Base-by-base conservation (phyloP, 805 yeast species). In the Schwanniomyces yamadae region DNA sequence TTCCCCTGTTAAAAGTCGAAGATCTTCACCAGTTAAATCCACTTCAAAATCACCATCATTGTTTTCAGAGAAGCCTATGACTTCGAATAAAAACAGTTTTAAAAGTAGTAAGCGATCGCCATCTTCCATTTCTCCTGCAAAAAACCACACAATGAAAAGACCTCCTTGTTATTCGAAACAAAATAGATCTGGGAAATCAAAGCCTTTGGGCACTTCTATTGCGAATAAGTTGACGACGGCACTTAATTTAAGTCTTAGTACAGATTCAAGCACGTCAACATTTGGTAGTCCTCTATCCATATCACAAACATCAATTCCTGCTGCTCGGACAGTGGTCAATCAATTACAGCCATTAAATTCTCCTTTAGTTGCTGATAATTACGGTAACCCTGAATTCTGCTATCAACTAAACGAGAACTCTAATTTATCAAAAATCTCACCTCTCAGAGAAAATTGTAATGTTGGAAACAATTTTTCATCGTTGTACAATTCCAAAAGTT, bases 331-430 rank as follows among this genome's bases (percentile, higher is more conserved):
- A 12, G 20, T 28, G 14, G 39, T 29, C 3, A 31, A 40, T 12
- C 47, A 41, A 19, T 31, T 50, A 10, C 39, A 39, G 27, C 56
- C 54, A 6, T 40, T 51, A 21, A 48, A 48, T 32, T 33, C 48
- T 2, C 55, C 55, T 17, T 36, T 50, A 11, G 34, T 30, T 11
- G 39, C 31, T 11, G 23, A 28, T n/a, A 31, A 33, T 18, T 21
- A 16, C 6, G 23, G 29, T 19, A 19, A 31, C 12, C 18, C 12
- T 23, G 21, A 21, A 17, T n/a, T n/a, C n/a, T n/a, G n/a, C n/a
- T n/a, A n/a, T n/a, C n/a, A n/a, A n/a, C n/a, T n/a, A n/a, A n/a
- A n/a, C n/a, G 14, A 22, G 12, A 31, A 23, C 6, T 6, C 30
- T 10, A 9, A 15, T 12, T 10, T 35, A 15, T 37, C 47, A 15